Conservation (phyloP, 2,329 filamentous ascomycete genomes). For the Colletotrichum liriopes region DNA sequence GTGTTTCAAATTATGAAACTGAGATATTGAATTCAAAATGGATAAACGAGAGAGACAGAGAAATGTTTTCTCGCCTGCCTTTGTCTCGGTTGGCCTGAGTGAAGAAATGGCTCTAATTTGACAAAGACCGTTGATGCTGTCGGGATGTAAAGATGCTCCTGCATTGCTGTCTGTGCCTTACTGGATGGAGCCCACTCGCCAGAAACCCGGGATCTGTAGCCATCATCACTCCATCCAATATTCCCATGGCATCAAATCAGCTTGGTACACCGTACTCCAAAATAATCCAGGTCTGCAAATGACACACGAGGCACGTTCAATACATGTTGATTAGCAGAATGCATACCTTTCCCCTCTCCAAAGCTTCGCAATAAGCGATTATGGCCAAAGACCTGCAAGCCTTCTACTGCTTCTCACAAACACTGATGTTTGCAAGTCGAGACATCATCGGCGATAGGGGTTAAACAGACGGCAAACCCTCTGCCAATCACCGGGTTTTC, state of each 20-base stretch:
- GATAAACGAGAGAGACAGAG: too few relatives aligned
- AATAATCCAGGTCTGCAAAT: too few relatives aligned
- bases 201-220: not conserved
- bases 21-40: too few relatives aligned
- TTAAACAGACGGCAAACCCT: not conserved
- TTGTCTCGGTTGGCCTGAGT: too few relatives aligned
- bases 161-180: not conserved
- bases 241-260: not conserved
- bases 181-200: not conserved
- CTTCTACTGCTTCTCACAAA: not conserved
- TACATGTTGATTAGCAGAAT: too few relatives aligned
- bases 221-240: not conserved
- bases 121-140: too few relatives aligned
- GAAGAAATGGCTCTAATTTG: too few relatives aligned
- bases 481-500: constrained; percentile 14
- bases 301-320: too few relatives aligned
- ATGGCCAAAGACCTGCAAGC: too few relatives aligned
- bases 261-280: too few relatives aligned
- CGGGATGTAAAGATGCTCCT: not conserved
- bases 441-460: not conserved
- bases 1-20: too few relatives aligned
- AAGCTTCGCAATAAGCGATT: not conserved
- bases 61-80: not conserved
- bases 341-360: too few relatives aligned
- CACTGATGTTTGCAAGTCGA: not conserved